These are phyloP conservation scores for Microbotryum intermedium DNA, from an alignment of 1,284 basidiomycete species.

Conservation along the genomic window DNA sequence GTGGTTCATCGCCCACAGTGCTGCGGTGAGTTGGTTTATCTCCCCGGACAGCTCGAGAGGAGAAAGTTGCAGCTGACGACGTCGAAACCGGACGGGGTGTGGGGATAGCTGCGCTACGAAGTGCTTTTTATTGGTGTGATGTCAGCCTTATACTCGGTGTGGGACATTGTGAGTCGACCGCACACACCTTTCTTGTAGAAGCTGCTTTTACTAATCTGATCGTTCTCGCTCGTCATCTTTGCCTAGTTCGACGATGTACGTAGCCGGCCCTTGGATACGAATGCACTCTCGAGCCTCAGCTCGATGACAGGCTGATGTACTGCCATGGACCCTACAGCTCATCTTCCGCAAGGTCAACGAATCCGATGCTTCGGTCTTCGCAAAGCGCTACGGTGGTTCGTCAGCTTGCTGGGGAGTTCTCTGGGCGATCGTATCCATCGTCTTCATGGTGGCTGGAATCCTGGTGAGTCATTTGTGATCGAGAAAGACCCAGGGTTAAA, in stretches of 20 bases:
- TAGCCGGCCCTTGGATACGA: too few relatives aligned
- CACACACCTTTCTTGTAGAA: too few relatives aligned
- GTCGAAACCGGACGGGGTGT: too few relatives aligned
- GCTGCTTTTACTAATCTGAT: too few relatives aligned
- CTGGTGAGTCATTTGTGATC: constrained; percentile 46
- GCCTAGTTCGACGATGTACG: constrained; percentile 8
- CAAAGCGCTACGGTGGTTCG: constrained; percentile 44
- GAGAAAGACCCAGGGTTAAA: background rate
- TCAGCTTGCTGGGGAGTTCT: constrained; percentile 54
- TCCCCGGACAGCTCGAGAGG: constrained; percentile 23
- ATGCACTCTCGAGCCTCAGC: background rate
- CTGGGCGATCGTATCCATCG: constrained; percentile 73
- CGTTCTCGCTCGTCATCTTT: too few relatives aligned
- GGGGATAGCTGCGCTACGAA: too few relatives aligned
- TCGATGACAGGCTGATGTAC: background rate
- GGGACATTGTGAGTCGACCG: constrained; percentile 49
- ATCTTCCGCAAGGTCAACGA: constrained; percentile 69
- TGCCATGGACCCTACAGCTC: constrained; percentile 16
- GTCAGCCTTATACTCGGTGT: constrained; percentile 76
- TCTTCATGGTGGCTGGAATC: constrained; percentile 73
- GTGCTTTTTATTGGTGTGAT: constrained; percentile 92
- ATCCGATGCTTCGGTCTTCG: constrained; percentile 84
- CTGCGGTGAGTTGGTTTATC: constrained; percentile 52
- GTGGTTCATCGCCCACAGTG: constrained; percentile 70
- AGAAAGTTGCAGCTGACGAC: too few relatives aligned